Base-by-base conservation (phyloP, 2,329 filamentous ascomycete genomes). In the Anisogramma anomala region DNA sequence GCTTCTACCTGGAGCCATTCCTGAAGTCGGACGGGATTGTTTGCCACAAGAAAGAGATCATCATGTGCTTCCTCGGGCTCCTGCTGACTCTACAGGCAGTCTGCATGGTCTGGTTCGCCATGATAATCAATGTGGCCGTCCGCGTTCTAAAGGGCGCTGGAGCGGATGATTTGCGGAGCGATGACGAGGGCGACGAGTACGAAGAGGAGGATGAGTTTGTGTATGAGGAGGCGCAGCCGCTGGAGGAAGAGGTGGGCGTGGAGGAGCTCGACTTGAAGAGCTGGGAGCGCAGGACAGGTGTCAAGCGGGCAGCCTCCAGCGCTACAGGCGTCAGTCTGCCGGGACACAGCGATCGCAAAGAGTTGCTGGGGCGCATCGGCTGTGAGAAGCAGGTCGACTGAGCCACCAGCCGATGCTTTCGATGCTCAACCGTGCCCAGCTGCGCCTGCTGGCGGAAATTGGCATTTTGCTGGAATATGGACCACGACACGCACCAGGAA, bases 151-250 rank as follows among this genome's bases (percentile, higher is more conserved):
- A 71, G 37, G 88, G 89, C 23, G 74, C 71, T 27, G 69, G 76
- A 23, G 87, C 89, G 4, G 87, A 95, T 49, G 91, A 98, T 55
- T 74, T 77, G 14, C 78, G 91, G 42, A 94, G 85, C 48, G 89
- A 95, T 52, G 85, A 86, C 49, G 87, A 94, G 61, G 82, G 66
- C 5, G 84, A 79, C 17, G 79, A 73, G 3, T 76, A 77, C 18
- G 68, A 70, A 13, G 62, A 69, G 11, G 62, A 66, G 26, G 54
- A 58, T 19, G 72, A 82, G 46, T 69, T 63, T 36, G 59, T 70
- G 37, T 73, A 72, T 43, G 69, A 74, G 52, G 68, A 73, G 53
- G 68, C 67, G 3, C 61, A 67, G 48, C 64, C 76, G 2, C 67
- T 82, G 8, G 82, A 87, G 58, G 73, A 86, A 58, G 83, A 87